Base-by-base conservation (phyloP, 1,284 basidiomycete genomes). In the Tetrapyrgos nigripes region DNA sequence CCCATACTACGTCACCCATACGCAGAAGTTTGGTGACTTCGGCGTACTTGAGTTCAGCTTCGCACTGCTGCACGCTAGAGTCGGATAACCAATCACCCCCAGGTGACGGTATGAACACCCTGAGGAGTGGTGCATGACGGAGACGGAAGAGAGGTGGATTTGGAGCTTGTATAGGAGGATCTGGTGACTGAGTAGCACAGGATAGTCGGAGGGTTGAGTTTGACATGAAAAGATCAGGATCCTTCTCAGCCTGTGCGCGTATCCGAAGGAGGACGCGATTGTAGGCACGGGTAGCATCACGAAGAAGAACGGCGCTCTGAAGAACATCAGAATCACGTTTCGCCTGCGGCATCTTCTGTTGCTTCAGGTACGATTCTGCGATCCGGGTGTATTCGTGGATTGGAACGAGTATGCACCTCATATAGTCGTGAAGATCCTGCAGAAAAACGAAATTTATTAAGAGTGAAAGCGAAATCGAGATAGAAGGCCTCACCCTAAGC, bases 51-150 rank as follows among this genome's bases (percentile, higher is more conserved):
- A 91, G 79, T 76, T 93, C 91, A 1, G 81, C 83, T 70, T 93
- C 92, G 68, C 91, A 93, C 63, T 89, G 88, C 55, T 91, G 62
- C 14, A 93, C 86, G 61, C 88, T 88, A 63, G 82, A 78, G 70
- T 93, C 91, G 14, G 87, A 87, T 52, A 93, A 74, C 91, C 91
- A 93, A 60, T 89, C 86, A 3, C 91, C 91, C 50, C 91, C 90
- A 0, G 88, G 87, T 9, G 87, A 91, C 13, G 91, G 91, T 2
- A 93, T 89, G 66, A 92, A 93, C 35, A 92, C 88, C 24, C 89
- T 79, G 61, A 93, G 68, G 24, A 92, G 74, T 17, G 90, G 89
- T 4, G 91, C 90, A 13, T 90, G 83, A 10, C 86, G 82, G 13
- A 81, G 70, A 19, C 83, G 78, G 76, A 86, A 88, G 53, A 93